Base-by-base conservation (phyloP, 768 basidiomycete species). In the Lentinula lateritia region DNA sequence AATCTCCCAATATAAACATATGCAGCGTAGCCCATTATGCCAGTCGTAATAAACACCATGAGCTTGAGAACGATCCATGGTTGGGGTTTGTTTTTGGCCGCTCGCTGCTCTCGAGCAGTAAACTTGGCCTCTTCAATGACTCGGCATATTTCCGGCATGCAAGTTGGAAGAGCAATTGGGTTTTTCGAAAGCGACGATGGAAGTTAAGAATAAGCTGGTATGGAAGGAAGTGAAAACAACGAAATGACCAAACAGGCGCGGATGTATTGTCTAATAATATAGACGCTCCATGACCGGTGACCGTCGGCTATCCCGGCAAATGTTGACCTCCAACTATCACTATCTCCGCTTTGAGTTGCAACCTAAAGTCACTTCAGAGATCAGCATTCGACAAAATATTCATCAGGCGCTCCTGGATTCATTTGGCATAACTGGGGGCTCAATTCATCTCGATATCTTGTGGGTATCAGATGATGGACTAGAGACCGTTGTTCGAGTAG, bases 1-100 rank as follows among this genome's bases (percentile, higher is more conserved):
- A 94, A 78, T 58, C 86, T 74, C 0, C 80, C 90, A 28, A 91
- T 80, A 69, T 93, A 93, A 2, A 94, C 93, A 70, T 95, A 96
- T 28, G 72, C 77, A 4, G 86, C 69, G 72, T 93, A 94, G 1
- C 73, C 85, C 62, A 86, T 80, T 61, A 94, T 76, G 0, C 76
- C 87, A 20, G 82, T 15, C 0, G 85, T 81, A 2, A 94, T 55
- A 4, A 73, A 78, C 32, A 93, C 77, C 67, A 86, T 77, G 39
- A 90, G 66, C 76, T 94, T 94, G 71, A 80, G 83, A 28, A 83
- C 78, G 54, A 89, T 74, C 90, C 90, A 93, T 59, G 90, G 87
- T 62, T 89, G 89, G 0, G 84, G 82, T 62, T 75, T 81, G 6
- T 72, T 71, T 53, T 77, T 68, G n/a, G 71, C 70, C 23, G 75